Conservation (phyloP, 2,329 filamentous ascomycete species). For the Taxawa tesnikishii region DNA sequence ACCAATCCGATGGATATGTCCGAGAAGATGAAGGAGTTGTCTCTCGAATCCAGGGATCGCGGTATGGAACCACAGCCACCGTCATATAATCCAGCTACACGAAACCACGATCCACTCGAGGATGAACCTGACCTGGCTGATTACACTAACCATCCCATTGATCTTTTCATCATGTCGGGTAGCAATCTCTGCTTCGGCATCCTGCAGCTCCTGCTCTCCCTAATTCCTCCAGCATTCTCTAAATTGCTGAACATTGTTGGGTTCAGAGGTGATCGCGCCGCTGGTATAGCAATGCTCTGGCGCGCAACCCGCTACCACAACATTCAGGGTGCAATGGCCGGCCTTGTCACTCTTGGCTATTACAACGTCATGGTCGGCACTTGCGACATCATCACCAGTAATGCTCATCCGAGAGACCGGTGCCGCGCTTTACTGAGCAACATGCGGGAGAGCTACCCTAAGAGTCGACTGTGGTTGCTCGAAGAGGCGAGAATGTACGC, state of each 20-base stretch:
- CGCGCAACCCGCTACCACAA: conserved; percentile 71
- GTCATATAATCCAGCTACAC: background rate
- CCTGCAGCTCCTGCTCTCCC: conserved; percentile 74
- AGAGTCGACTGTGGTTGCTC: conserved; percentile 73
- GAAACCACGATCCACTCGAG: conserved; percentile 11
- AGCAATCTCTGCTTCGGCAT: conserved; percentile 83
- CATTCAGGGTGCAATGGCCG: conserved; percentile 84
- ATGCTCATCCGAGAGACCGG: conserved; percentile 54
- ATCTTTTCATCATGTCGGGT: conserved; percentile 81
- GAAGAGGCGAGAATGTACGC: conserved; percentile 74
- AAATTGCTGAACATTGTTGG: conserved; percentile 78
- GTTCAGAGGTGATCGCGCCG: conserved; percentile 76
- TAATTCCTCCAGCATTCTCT: conserved; percentile 85
- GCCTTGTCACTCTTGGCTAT: conserved; percentile 67
- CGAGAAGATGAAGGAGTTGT: conserved; percentile 10
- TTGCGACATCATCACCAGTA: conserved; percentile 70
- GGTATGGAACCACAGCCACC: background rate
- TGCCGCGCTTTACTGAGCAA: conserved; percentile 55
- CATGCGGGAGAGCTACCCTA: conserved; percentile 69
- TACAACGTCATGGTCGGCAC: conserved; percentile 80
- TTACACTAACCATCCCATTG: conserved; percentile 59
- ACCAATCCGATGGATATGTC: conserved; percentile 12
- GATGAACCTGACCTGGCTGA: conserved; percentile 47
- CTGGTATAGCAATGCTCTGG: conserved; percentile 81
- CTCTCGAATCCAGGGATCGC: background rate